Base-by-base conservation (phyloP, 31 red algal genomes). In the Endocladia muricata region DNA sequence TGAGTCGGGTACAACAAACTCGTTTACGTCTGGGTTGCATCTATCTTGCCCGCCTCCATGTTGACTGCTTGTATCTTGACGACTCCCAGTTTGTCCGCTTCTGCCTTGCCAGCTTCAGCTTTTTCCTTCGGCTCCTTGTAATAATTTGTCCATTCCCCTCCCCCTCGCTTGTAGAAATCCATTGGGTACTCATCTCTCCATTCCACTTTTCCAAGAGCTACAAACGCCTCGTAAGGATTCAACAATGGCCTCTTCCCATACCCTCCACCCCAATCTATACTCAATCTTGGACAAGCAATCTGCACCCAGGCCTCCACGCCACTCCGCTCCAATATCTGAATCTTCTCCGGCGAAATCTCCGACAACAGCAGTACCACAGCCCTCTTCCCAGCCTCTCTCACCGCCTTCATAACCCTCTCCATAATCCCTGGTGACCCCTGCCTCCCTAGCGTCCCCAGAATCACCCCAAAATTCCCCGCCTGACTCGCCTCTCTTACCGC, bases 231-330 rank as follows among this genome's bases (percentile, higher is more conserved):
- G 77, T 96, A 96, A 1, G 88, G 74, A 7, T 90, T 93, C 28
- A 96, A 73, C 34, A 99, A 59, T 25, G 92, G 92, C 32, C 49
- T 61, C 29, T 76, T 37, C 19, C 72, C 83, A 48, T 88, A 91
- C 2, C 70, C 76, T 34, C 81, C 49, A 32, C 97, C 97, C 97
- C 97, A 99, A 63, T 99, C 97, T 58, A 99, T 96, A 25, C 86
- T 89, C 3, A 96, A 71, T 61, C 97, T 74, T 58, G 97, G 97
- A 70, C 97, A 99, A 9, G 97, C 97, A 40, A 99, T 88, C 58
- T 99, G 97, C 4, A 99, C 81, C 97, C 97, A 99, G 25, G 88
- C 93, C 30, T 99, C 48, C 25, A 99, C 79, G 44, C 90, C 90
- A 31, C 70, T 49, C 32, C 57, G 37, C 35, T 82, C 75, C 40